These are phyloP conservation scores for Lactuca sativa DNA, from an alignment of 129 eudicot genomes.

Conservation along the genomic window DNA sequence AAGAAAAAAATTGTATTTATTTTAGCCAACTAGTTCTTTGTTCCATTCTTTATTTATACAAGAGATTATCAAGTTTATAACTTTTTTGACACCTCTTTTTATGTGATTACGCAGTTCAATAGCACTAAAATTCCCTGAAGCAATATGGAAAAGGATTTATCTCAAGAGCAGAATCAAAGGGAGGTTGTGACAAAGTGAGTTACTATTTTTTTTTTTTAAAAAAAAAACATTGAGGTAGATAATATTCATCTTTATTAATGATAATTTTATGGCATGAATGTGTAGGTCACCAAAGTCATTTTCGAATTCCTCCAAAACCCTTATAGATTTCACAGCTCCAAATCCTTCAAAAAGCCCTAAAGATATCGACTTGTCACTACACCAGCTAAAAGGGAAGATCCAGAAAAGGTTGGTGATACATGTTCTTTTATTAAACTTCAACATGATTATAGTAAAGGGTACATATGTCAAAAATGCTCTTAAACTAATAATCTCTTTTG, in stretches of 20 bases:
- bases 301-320: not conserved
- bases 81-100: slow-evolving; percentile 6
- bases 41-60: not conserved
- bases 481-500: too few species aligned
- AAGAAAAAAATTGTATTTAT: slow-evolving; percentile 32
- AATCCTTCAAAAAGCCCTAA: slow-evolving; percentile 8
- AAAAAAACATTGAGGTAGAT: not conserved
- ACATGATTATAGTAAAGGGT: too few species aligned
- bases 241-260: not conserved
- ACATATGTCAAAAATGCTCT: too few species aligned
- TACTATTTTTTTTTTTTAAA: slow-evolving; percentile 8
- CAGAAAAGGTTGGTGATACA: slow-evolving; percentile 35
- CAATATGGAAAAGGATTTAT: slow-evolving; percentile 12
- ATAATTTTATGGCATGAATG: slow-evolving; percentile 16
- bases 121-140: not conserved
- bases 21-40: not conserved
- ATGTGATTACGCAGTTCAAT: slow-evolving; percentile 8
- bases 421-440: too few species aligned
- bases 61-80: slow-evolving; percentile 1
- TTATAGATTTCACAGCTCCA: too few species aligned
- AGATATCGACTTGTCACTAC: slow-evolving; percentile 19
- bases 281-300: slow-evolving; percentile 26
- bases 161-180: slow-evolving; percentile 32
- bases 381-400: slow-evolving; percentile 21
- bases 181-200: slow-evolving; percentile 38